Evolutionary conservation across 2,329 filamentous ascomycete genomes (phyloP).

Genomic region (Ceratocystis destructans): DNA sequence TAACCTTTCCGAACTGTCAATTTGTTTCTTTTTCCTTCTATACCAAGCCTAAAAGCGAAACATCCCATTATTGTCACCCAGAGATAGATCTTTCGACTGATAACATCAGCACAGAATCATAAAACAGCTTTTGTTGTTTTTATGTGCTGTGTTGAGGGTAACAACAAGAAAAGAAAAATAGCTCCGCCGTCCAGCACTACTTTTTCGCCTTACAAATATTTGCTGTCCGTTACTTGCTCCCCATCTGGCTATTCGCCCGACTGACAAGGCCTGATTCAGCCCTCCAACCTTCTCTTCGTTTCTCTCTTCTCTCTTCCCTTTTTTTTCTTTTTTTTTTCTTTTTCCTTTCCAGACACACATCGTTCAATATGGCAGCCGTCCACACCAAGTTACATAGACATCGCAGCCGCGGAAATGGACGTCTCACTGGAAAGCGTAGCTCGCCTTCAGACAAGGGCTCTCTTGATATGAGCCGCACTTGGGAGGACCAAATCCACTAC

Average conservation of each 20-base stretch:
- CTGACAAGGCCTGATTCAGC: not conserved
- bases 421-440: conserved; percentile 41
- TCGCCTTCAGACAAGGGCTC: conserved; percentile 48
- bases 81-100: not conserved
- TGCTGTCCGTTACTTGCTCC: not conserved
- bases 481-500: conserved; percentile 40
- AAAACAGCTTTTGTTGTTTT: conserved; percentile 9
- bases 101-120: not conserved
- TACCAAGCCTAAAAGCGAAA: conserved; percentile 4
- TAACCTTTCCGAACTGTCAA: conserved; percentile 5
- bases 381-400: conserved; percentile 21
- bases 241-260: not conserved
- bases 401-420: conserved; percentile 18
- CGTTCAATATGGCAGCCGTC: conserved; percentile 21
- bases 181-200: not conserved
- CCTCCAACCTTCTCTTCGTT: not conserved
- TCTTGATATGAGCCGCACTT: conserved; percentile 46
- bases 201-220: not conserved
- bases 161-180: not conserved
- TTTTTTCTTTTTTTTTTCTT: conserved; percentile 6
- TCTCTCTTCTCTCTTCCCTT: conserved; percentile 20
- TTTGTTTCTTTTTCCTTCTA: not conserved
- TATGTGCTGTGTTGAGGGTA: not conserved
- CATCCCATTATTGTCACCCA: not conserved
- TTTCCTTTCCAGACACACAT: conserved; percentile 20